Base-by-base conservation (phyloP, 345 rosid species). In the Sisymbrium irio region DNA sequence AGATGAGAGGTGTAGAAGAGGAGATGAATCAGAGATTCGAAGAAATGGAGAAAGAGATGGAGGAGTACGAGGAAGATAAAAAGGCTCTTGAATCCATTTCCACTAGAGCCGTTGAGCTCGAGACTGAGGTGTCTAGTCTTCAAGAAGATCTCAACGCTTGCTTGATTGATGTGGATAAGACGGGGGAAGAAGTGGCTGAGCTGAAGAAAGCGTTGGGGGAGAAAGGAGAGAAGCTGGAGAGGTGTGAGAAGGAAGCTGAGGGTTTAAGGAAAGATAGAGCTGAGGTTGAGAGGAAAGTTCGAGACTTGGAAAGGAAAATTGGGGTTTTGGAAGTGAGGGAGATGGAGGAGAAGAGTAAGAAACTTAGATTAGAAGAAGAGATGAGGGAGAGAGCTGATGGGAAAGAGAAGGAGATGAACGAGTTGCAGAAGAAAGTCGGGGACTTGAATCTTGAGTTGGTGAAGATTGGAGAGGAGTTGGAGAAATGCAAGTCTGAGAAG, bases 231-330 rank as follows among this genome's bases (percentile, higher is more conserved):
- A 76, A 64, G 64, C 36, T 82, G 17, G 87, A 83, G 41, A 71
- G 53, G 3, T 71, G 60, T 74, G 85, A 83, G 74, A 84, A 62
- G 62, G 90, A 86, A 73, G 71, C 78, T 56, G 91, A 81, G 67
- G 80, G 77, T 44, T 50, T 86, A 65, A 89, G 81, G 88, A 87
- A 79, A 25, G 86, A 66, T 40, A 85, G 87, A 77, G 78, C 70
- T 0, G 97, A 88, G 55, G 68, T 51, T 39, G 93, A 88, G 56
- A 85, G 67, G 83, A 89, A 59, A 36, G 77, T 77, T 64, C 87
- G 86, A 69, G 98, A 89, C 32, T 64, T 91, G 77, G 98, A 94
- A 77, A 84, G 86, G 79, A 87, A 89, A 17, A 47, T 86, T 28
- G 95, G 86, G 49, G 62, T 80, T 76, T 65, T 83, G 55, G 93